Evolutionary conservation across 371 early-diverging fungal genomes (phyloP).

Genomic region (Mortierella sp.): DNA sequence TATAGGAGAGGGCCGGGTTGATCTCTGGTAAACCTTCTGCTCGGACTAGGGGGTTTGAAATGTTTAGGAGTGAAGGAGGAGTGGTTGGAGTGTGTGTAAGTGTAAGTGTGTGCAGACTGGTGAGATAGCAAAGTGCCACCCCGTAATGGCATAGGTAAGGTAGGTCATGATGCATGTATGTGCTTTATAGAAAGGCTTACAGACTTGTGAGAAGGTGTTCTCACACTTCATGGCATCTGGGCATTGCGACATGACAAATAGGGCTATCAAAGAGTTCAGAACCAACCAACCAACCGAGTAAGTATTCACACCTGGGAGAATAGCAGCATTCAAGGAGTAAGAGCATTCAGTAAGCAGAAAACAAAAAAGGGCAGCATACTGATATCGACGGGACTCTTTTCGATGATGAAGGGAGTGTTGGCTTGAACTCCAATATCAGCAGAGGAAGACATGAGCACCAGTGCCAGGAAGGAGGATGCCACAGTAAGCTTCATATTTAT

Average conservation of each 20-base stretch:
- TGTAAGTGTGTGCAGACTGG: background rate
- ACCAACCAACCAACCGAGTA: background rate
- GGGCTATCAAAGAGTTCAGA: constrained; percentile 24
- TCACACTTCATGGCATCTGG: constrained; percentile 67
- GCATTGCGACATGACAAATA: constrained; percentile 69
- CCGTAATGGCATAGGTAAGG: no score
- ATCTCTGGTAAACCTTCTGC: constrained; percentile 27
- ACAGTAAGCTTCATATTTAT: constrained; percentile 28
- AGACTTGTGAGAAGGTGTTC: constrained; percentile 58
- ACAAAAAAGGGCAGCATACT: constrained; percentile 25
- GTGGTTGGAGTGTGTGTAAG: background rate
- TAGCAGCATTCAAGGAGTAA: background rate
- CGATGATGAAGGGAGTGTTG: constrained; percentile 7
- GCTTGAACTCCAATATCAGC: constrained; percentile 1
- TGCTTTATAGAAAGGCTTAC: constrained; percentile 42
- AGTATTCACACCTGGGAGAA: background rate
- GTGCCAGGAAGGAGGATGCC: background rate
- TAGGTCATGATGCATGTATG: no score
- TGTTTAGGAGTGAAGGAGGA: background rate
- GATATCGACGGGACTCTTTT: constrained; percentile 42
- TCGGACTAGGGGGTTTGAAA: constrained; percentile 15
- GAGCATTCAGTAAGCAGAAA: background rate
- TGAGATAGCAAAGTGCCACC: background rate
- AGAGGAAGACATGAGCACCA: constrained; percentile 14
- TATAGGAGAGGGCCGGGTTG: constrained; percentile 39